phyloP scores from a whole-genome alignment of 2,329 filamentous ascomycete genomes.

The Leptodontidium sp. region DNA sequence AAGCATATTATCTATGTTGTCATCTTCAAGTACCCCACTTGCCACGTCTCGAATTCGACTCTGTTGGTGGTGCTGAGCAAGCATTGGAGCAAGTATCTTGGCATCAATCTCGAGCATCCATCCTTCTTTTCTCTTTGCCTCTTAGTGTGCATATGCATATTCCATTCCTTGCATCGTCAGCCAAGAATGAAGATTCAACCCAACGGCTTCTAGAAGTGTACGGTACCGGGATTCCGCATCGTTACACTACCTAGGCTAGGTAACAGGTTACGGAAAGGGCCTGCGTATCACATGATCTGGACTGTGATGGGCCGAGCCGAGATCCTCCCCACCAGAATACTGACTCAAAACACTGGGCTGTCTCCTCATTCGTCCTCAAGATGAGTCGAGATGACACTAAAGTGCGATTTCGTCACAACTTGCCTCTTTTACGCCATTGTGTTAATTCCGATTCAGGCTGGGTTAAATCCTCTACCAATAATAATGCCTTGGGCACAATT shows the following conservation, averaged over 20 bases:
- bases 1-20: too few relatives aligned
- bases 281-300: slow-evolving; percentile 10
- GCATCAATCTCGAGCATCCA: not conserved
- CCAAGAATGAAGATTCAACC: not conserved
- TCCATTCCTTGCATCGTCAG: not conserved
- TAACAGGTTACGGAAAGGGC: not conserved
- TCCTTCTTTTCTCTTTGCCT: not conserved
- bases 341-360: not conserved
- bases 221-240: not conserved
- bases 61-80: not conserved
- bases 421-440: not conserved
- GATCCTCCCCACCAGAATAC: too few relatives aligned
- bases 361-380: not conserved
- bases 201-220: not conserved
- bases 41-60: not conserved
- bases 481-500: not conserved
- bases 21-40: not conserved
- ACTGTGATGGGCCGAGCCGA: slow-evolving; percentile 9
- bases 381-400: not conserved
- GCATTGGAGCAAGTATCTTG: not conserved
- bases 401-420: slow-evolving; percentile 9
- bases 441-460: not conserved
- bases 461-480: not conserved
- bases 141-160: not conserved
- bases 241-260: not conserved